Evolutionary conservation across 2,329 filamentous ascomycete genomes (phyloP).

Genomic region (Trichoderma guizhouense): DNA sequence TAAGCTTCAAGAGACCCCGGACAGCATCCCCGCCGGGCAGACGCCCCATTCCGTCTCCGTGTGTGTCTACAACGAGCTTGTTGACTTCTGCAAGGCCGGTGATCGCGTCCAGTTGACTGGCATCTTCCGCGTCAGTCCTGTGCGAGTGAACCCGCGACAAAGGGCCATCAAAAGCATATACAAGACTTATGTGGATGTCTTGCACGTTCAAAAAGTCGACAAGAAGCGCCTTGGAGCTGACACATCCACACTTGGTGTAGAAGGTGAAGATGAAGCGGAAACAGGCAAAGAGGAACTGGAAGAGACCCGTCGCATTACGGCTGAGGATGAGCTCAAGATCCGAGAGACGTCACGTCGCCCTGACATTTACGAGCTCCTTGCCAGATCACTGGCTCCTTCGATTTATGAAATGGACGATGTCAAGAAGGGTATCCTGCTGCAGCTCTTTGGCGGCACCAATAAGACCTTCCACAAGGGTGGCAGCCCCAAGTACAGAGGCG

Average conservation of each 20-base stretch:
- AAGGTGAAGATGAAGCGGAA: slow-evolving; percentile 63
- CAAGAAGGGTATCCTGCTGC: slow-evolving; percentile 95
- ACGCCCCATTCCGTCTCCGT: slow-evolving; percentile 96
- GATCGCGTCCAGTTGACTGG: slow-evolving; percentile 94
- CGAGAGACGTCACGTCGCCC: slow-evolving; percentile 71
- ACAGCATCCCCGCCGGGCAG: slow-evolving; percentile 90
- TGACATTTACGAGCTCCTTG: slow-evolving; percentile 90
- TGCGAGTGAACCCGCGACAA: slow-evolving; percentile 90
- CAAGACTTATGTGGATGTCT: slow-evolving; percentile 94
- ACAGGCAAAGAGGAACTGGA: slow-evolving; percentile 73
- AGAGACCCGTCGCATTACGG: slow-evolving; percentile 76
- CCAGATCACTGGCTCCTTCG: slow-evolving; percentile 87
- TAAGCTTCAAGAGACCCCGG: slow-evolving; percentile 95
- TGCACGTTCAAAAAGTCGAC: slow-evolving; percentile 96
- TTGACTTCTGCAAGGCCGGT: slow-evolving; percentile 97
- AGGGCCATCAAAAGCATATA: slow-evolving; percentile 91
- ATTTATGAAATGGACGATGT: slow-evolving; percentile 98
- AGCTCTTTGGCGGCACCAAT: slow-evolving; percentile 96
- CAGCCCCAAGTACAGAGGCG: slow-evolving; percentile 90
- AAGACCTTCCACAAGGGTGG: slow-evolving; percentile 97
- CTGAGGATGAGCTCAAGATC: slow-evolving; percentile 89
- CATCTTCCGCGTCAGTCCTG: slow-evolving; percentile 92
- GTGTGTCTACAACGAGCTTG: slow-evolving; percentile 93
- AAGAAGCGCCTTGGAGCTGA: slow-evolving; percentile 92
- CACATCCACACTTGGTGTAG: slow-evolving; percentile 77